Evolutionary conservation across 2,329 filamentous ascomycete species (phyloP), one percentile per base, ranked within the genome.

Genomic region (Fusarium napiforme): DNA sequence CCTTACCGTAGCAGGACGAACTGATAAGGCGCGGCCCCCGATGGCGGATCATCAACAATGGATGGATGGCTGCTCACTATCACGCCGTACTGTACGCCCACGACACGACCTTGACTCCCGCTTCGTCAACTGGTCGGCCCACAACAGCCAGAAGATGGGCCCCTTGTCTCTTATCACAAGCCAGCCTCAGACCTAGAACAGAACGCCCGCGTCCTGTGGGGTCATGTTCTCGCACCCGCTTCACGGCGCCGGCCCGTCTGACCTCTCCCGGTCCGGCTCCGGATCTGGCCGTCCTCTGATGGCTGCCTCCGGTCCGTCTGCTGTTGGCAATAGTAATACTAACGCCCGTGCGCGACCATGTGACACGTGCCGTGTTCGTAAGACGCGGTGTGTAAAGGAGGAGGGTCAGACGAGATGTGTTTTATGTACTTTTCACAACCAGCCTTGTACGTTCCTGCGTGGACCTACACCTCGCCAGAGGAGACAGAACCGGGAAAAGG

Each of bases 361-460:
- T 80, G 90, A 92, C 83, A 90, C 89, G 61, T 92, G 90, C 79
- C 86, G 90, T 67, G 85, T 88, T 77, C 87, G 90, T 73, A 92
- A 92, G 83, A 89, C 87, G 73, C 88, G 89, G 75, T 92, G 90
- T 78, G 90, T 91, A 55, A 87, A 90, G 75, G 87, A 91, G 78
- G 87, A 90, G 59, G 87, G 85, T 63, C 86, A 86, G 73, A 84
- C 85, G 47, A 85, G 88, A 72, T 92, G 90, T 78, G 88, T 91
- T 55, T 83, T 92, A 66, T 92, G 90, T 81, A 87, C 88, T 70
- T 91, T 92, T 79, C 90, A 92, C 81, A 89, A 89, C 79, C 89
- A 91, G 77, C 87, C 90, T 71, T 92, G 90, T 80, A 92, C 90
- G 30, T 92, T 91, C 78, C 84, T 91, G 57, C 79, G 80, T n/a